A percentile compares a stretch with the other conserved stretches of the same genome.
These are phyloP conservation scores for Pseudonitzschia pungens DNA, from an alignment of 108 stramenopile genomes.

Conservation along the genomic window DNA sequence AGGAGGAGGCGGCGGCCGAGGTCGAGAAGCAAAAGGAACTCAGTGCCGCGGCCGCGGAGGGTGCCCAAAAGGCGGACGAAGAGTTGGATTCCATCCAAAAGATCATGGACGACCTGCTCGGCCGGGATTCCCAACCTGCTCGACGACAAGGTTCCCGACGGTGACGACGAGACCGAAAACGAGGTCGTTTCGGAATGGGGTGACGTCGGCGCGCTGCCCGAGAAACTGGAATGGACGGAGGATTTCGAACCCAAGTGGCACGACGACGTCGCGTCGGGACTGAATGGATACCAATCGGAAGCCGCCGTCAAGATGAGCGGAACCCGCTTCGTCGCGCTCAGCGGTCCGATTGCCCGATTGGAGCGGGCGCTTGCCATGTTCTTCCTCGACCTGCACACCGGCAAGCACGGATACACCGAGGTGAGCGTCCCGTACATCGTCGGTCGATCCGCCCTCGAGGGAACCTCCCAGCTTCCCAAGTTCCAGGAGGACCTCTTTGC, in stretches of 20 bases:
- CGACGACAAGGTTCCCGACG: conserved; percentile 90
- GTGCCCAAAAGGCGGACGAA: conserved; percentile 52
- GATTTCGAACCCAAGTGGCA: conserved; percentile 91
- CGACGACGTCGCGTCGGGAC: conserved; percentile 87
- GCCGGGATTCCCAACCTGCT: conserved; percentile 91
- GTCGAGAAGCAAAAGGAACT: conserved; percentile 63
- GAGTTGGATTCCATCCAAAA: conserved; percentile 69
- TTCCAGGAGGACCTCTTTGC: conserved; percentile 96
- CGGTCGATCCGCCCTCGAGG: conserved; percentile 82
- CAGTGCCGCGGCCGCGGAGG: conserved; percentile 50
- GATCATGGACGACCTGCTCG: conserved; percentile 67
- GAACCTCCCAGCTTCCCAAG: conserved; percentile 96
- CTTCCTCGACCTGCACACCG: conserved; percentile 88
- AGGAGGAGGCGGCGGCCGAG: conserved; percentile 23
- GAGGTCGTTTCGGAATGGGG: conserved; percentile 85
- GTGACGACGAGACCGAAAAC: conserved; percentile 81
- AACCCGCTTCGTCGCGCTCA: conserved; percentile 89
- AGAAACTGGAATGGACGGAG: conserved; percentile 71
- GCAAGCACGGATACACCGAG: conserved; percentile 87
- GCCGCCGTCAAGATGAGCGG: conserved; percentile 91
- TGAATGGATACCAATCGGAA: conserved; percentile 86
- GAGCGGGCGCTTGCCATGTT: conserved; percentile 94
- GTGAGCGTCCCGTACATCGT: conserved; percentile 91
- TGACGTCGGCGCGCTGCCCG: conserved; percentile 57
- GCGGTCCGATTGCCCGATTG: conserved; percentile 81